Evolutionary conservation across 768 basidiomycete species (phyloP).

Genomic region (Paxillus rubicundulus): DNA sequence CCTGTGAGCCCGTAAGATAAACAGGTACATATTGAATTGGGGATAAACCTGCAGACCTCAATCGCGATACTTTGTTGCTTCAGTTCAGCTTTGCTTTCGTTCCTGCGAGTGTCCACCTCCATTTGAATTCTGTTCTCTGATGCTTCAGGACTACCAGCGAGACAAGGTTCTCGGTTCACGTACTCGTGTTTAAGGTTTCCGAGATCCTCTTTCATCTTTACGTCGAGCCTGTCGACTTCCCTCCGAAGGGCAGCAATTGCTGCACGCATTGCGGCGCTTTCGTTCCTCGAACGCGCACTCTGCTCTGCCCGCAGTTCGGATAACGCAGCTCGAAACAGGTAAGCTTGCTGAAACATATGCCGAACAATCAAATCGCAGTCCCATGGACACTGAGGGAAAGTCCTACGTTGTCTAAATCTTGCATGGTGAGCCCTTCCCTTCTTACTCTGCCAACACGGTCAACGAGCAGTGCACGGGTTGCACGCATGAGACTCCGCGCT

Average conservation of each 20-base stretch:
- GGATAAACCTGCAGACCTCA: conserved; percentile 47
- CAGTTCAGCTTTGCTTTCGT: conserved; percentile 80
- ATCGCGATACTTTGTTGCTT: conserved; percentile 84
- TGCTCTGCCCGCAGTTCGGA: conserved; percentile 88
- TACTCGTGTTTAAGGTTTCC: conserved; percentile 90
- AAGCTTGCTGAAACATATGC: conserved; percentile 70
- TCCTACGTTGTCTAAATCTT: conserved; percentile 82
- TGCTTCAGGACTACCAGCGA: neutral
- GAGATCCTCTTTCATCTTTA: conserved; percentile 93
- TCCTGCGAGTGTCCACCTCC: conserved; percentile 93
- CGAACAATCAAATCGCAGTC: neutral
- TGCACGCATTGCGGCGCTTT: conserved; percentile 77
- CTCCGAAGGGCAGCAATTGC: conserved; percentile 73
- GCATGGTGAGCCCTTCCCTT: conserved; percentile 66
- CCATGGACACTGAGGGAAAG: neutral
- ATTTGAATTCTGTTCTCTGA: conserved; percentile 76
- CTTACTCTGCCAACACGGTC: conserved; percentile 71
- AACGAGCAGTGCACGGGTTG: conserved; percentile 74
- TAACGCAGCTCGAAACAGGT: conserved; percentile 90
- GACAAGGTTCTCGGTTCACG: conserved; percentile 27
- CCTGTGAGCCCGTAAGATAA: conserved; percentile 39
- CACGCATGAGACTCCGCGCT: conserved; percentile 79
- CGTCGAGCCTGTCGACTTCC: conserved; percentile 81
- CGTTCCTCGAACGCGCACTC: conserved; percentile 77
- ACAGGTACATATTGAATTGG: neutral